phyloP scores from a whole-genome alignment of 371 early-diverging fungal genomes.

The Mortierella sp. region DNA sequence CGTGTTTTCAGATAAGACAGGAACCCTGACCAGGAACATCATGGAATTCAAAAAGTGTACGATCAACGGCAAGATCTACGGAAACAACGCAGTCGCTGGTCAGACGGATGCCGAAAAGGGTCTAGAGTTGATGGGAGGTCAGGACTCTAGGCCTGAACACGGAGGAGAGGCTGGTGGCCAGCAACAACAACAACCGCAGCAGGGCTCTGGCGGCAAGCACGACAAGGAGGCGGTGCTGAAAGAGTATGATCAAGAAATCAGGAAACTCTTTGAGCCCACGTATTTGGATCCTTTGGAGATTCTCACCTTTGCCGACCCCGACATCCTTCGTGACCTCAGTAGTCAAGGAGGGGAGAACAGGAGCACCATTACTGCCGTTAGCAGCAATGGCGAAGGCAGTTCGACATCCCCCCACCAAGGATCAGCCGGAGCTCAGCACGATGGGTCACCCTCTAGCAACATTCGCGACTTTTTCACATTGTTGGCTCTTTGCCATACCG shows the following conservation, averaged over 20 bases:
- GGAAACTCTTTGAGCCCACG: slow-evolving; percentile 75
- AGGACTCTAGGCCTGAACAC: slow-evolving; percentile 18
- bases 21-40: slow-evolving; percentile 97
- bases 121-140: slow-evolving; percentile 61
- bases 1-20: slow-evolving; percentile 98
- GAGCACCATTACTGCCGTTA: slow-evolving; percentile 22
- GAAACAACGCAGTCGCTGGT: slow-evolving; percentile 75
- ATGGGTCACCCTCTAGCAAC: slow-evolving; percentile 49
- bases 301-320: slow-evolving; percentile 90
- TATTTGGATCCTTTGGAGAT: slow-evolving; percentile 78
- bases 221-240: slow-evolving; percentile 68
- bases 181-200: slow-evolving; percentile 12
- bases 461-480: slow-evolving; percentile 88
- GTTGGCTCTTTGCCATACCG: slow-evolving; percentile 95
- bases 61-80: slow-evolving; percentile 88
- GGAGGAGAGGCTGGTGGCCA: slow-evolving; percentile 18
- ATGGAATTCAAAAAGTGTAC: slow-evolving; percentile 91
- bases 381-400: slow-evolving; percentile 36
- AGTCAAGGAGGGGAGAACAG: slow-evolving; percentile 21
- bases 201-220: slow-evolving; percentile 1
- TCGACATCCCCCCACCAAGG: slow-evolving; percentile 19
- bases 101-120: slow-evolving; percentile 75
- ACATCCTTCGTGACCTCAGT: slow-evolving; percentile 67
- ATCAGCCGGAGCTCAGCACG: slow-evolving; percentile 44
- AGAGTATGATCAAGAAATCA: slow-evolving; percentile 72